Evolutionary conservation across 805 yeast species (phyloP).

Genomic region (Dipodascus albidus): DNA sequence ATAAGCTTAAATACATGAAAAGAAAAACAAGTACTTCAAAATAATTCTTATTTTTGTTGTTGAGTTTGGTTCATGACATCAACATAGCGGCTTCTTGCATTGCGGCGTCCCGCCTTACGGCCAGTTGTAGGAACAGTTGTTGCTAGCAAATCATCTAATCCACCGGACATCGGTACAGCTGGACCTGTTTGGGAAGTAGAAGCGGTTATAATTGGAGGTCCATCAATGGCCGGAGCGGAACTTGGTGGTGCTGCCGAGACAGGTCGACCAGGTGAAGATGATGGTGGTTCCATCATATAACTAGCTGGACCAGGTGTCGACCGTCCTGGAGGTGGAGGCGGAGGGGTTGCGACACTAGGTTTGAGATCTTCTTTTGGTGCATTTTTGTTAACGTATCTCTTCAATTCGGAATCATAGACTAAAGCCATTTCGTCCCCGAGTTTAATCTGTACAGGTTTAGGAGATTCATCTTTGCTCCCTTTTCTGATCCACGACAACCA

Average conservation of each 20-base stretch:
- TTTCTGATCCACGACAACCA: conserved; percentile 51
- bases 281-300: conserved; percentile 3
- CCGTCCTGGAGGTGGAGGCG: conserved; percentile 44
- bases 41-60: background rate
- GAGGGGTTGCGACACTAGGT: conserved; percentile 47
- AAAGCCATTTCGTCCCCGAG: conserved; percentile 69
- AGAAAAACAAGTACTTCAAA: background rate
- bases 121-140: conserved; percentile 28
- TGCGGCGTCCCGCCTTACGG: conserved; percentile 38
- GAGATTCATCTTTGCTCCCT: conserved; percentile 43
- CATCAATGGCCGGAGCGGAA: conserved; percentile 8
- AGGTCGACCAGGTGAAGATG: conserved; percentile 7
- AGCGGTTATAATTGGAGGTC: conserved; percentile 19
- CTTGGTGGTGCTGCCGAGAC: conserved; percentile 18
- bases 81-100: conserved; percentile 48
- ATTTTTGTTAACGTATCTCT: conserved; percentile 76
- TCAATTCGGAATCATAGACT: conserved; percentile 69
- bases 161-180: conserved; percentile 26
- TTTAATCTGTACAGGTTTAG: conserved; percentile 73
- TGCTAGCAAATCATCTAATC: conserved; percentile 37
- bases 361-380: conserved; percentile 26
- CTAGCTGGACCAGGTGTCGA: conserved; percentile 2
- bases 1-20: too few relatives aligned
- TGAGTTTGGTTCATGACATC: conserved; percentile 40
- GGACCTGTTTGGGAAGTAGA: conserved; percentile 5